phyloP scores from a whole-genome alignment of 805 yeast species.

The Lachancea thermotolerans region DNA sequence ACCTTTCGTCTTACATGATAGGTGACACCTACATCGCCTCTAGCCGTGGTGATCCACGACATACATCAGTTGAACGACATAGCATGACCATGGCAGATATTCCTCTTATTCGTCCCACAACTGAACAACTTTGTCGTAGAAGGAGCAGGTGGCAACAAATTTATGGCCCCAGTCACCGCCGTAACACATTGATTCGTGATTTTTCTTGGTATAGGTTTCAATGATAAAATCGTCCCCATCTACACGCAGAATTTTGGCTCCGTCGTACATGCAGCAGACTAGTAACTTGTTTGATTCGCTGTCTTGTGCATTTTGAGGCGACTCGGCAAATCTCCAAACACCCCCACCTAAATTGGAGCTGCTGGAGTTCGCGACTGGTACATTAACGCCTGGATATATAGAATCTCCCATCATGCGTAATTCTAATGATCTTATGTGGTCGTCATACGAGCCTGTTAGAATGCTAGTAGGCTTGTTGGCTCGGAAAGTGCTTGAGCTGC shows the following conservation, averaged over 20 bases:
- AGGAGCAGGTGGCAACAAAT: slow-evolving; percentile 77
- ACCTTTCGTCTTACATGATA: neutral
- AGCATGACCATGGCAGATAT: no score
- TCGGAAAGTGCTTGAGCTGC: slow-evolving; percentile 28
- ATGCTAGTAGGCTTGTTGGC: slow-evolving; percentile 23
- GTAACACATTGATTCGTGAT: slow-evolving; percentile 89
- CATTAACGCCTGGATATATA: slow-evolving; percentile 40
- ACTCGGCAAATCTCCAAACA: slow-evolving; percentile 84
- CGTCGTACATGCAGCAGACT: slow-evolving; percentile 93
- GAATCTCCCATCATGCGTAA: slow-evolving; percentile 46
- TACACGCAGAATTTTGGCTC: slow-evolving; percentile 61
- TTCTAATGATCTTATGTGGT: slow-evolving; percentile 62
- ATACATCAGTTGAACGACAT: no score
- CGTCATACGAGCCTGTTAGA: slow-evolving; percentile 90
- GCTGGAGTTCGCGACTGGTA: slow-evolving; percentile 41
- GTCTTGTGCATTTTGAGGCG: slow-evolving; percentile 27
- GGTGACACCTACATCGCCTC: neutral
- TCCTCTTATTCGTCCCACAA: slow-evolving; percentile 43
- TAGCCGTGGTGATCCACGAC: no score
- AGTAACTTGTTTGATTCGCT: slow-evolving; percentile 43
- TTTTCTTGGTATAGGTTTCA: slow-evolving; percentile 41
- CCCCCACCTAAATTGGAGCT: slow-evolving; percentile 75
- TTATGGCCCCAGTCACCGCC: slow-evolving; percentile 82
- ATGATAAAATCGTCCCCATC: slow-evolving; percentile 30
- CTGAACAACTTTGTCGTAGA: slow-evolving; percentile 80